A percentile compares a stretch with the other conserved stretches of the same genome.
Evolutionary conservation across 208 protist species (phyloP).

Genomic region (Zelonia costaricensis): DNA sequence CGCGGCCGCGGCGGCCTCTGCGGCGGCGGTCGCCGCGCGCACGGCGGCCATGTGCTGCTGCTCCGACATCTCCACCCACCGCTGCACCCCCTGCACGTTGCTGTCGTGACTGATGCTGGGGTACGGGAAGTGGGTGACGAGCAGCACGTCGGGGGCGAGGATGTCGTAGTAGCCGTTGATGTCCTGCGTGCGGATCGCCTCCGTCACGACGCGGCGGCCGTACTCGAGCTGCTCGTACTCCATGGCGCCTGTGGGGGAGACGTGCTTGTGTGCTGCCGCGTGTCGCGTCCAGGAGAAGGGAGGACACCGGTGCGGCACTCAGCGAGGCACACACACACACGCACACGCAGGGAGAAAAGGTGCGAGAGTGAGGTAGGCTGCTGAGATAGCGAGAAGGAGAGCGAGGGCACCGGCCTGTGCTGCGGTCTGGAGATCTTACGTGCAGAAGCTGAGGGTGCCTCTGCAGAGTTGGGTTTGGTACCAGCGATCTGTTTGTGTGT

Average conservation of each 20-base stretch:
- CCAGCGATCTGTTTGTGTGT: too few species aligned
- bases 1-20: background rate
- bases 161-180: conserved; percentile 64
- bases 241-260: conserved; percentile 31
- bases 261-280: background rate
- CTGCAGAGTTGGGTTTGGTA: too few species aligned
- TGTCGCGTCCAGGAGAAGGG: background rate
- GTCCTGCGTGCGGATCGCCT: conserved; percentile 64
- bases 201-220: conserved; percentile 48
- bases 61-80: conserved; percentile 17
- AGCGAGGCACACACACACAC: too few species aligned
- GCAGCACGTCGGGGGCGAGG: conserved; percentile 59
- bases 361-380: too few species aligned
- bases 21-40: background rate
- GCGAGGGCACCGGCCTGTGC: too few species aligned
- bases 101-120: conserved; percentile 28
- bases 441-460: too few species aligned
- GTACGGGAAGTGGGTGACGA: conserved; percentile 77
- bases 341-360: too few species aligned
- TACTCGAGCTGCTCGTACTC: conserved; percentile 88
- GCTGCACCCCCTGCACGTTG: conserved; percentile 24
- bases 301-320: too few species aligned
- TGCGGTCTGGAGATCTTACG: too few species aligned
- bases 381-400: too few species aligned
- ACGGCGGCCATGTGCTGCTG: conserved; percentile 4